Evolutionary conservation across 495 filamentous ascomycete species (phyloP).

Genomic region (Ascobolus immersus): DNA sequence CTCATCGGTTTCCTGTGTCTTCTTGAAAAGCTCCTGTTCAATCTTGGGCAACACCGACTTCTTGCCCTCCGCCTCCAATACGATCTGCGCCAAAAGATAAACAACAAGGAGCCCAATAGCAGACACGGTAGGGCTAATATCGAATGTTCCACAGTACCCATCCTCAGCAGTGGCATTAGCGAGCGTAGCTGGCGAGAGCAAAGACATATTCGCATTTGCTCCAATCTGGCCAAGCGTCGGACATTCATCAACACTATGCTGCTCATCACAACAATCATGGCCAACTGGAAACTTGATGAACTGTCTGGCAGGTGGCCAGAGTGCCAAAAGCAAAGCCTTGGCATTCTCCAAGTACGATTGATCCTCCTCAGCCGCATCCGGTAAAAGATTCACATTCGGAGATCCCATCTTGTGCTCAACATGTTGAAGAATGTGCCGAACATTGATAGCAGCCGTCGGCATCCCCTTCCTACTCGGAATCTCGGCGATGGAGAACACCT

Average conservation of each 20-base stretch:
- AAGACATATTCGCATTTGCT: slow-evolving; percentile 7
- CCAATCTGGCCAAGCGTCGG: slow-evolving; percentile 11
- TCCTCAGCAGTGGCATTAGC: not conserved
- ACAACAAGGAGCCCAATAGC: slow-evolving; percentile 10
- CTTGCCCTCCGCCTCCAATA: slow-evolving; percentile 11
- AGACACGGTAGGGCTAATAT: slow-evolving; percentile 9
- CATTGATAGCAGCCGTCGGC: slow-evolving; percentile 7
- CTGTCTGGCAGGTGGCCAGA: slow-evolving; percentile 7
- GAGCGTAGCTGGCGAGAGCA: slow-evolving; percentile 6
- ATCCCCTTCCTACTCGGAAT: slow-evolving; percentile 11
- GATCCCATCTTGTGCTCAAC: slow-evolving; percentile 7
- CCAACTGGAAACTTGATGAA: not conserved
- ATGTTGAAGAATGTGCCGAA: slow-evolving; percentile 6
- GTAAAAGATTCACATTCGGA: slow-evolving; percentile 5
- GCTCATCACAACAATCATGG: slow-evolving; percentile 4
- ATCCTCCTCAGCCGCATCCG: slow-evolving; percentile 9
- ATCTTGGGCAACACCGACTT: too few relatives aligned
- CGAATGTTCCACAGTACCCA: too few relatives aligned
- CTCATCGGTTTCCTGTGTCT: too few relatives aligned
- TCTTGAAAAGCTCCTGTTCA: too few relatives aligned
- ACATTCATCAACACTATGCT: slow-evolving; percentile 5
- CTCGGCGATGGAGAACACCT: slow-evolving; percentile 7
- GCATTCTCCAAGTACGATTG: slow-evolving; percentile 10
- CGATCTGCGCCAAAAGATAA: slow-evolving; percentile 5
- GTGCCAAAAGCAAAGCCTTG: slow-evolving; percentile 11